A percentile compares a stretch with the other conserved stretches of the same genome.
phyloP scores from a whole-genome alignment of 2,329 filamentous ascomycete species.

The Penicillium italicum region DNA sequence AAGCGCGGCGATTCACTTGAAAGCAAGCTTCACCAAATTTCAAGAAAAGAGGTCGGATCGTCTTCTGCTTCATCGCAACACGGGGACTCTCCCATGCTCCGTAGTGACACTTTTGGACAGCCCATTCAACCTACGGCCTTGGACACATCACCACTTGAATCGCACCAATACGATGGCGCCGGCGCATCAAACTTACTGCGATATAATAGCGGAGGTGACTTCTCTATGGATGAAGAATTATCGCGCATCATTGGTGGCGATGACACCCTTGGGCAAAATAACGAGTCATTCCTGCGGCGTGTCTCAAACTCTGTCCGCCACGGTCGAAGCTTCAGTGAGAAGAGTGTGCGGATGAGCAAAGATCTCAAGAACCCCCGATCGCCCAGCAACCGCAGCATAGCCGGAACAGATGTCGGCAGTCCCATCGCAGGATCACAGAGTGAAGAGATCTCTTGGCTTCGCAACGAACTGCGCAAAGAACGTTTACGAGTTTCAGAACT shows the following conservation, averaged over 20 bases:
- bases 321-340: conserved; percentile 79
- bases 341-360: conserved; percentile 53
- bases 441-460: conserved; percentile 64
- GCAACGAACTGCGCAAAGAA: conserved; percentile 72
- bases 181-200: conserved; percentile 65
- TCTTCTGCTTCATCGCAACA: conserved; percentile 33
- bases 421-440: conserved; percentile 59
- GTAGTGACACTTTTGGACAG: conserved; percentile 22
- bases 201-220: conserved; percentile 76
- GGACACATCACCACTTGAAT: conserved; percentile 40
- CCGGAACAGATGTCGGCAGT: conserved; percentile 64
- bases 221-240: conserved; percentile 95
- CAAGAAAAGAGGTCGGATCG: conserved; percentile 60
- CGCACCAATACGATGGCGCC: conserved; percentile 44
- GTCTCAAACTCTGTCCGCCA: conserved; percentile 94
- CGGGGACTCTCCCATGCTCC: conserved; percentile 41
- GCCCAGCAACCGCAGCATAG: conserved; percentile 52
- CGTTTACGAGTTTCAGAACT: conserved; percentile 85
- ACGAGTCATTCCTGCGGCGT: conserved; percentile 76
- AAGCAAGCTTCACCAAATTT: conserved; percentile 51
- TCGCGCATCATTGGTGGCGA: conserved; percentile 79
- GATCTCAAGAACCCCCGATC: conserved; percentile 70
- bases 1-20: conserved; percentile 61
- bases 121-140: conserved; percentile 41
- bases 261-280: conserved; percentile 51